Conservation (phyloP, 805 yeast species). For the Saturnispora sekii region DNA sequence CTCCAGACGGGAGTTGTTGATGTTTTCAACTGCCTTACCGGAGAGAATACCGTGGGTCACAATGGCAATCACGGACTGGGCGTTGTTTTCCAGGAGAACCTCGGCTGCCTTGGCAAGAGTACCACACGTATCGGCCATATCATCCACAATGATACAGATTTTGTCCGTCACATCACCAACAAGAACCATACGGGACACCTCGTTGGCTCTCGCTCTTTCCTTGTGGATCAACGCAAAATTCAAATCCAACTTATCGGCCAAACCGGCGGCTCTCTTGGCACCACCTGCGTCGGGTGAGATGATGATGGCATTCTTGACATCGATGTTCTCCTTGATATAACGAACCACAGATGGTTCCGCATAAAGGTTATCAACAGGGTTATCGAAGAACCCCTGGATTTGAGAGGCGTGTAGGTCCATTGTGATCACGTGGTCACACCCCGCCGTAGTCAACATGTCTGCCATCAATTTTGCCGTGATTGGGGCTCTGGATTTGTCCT, state of each 20-base stretch:
- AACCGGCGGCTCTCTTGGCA: conserved; percentile 79
- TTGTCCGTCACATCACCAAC: conserved; percentile 78
- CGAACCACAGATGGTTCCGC: conserved; percentile 77
- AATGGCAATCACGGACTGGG: conserved; percentile 67
- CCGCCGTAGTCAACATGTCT: conserved; percentile 72
- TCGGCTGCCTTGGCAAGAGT: conserved; percentile 79
- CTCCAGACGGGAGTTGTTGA: conserved; percentile 58
- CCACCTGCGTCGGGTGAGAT: conserved; percentile 90
- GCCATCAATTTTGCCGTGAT: conserved; percentile 82
- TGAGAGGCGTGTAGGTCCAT: conserved; percentile 88
- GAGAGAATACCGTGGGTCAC: conserved; percentile 77
- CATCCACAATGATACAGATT: conserved; percentile 71
- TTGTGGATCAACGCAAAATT: conserved; percentile 80
- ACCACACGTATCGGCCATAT: conserved; percentile 88
- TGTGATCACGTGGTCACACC: conserved; percentile 78
- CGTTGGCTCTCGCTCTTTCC: conserved; percentile 76
- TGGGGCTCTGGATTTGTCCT: conserved; percentile 79
- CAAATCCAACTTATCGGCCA: conserved; percentile 70
- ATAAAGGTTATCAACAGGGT: conserved; percentile 75
- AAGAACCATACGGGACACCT: conserved; percentile 73
- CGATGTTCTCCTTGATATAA: conserved; percentile 56
- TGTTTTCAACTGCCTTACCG: conserved; percentile 63
- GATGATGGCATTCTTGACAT: conserved; percentile 54
- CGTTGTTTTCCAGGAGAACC: conserved; percentile 55
- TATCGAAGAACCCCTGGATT: conserved; percentile 76